These are phyloP conservation scores for Pseudognaphalium luteoalbum DNA, from an alignment of 129 eudicot species.

Conservation along the genomic window DNA sequence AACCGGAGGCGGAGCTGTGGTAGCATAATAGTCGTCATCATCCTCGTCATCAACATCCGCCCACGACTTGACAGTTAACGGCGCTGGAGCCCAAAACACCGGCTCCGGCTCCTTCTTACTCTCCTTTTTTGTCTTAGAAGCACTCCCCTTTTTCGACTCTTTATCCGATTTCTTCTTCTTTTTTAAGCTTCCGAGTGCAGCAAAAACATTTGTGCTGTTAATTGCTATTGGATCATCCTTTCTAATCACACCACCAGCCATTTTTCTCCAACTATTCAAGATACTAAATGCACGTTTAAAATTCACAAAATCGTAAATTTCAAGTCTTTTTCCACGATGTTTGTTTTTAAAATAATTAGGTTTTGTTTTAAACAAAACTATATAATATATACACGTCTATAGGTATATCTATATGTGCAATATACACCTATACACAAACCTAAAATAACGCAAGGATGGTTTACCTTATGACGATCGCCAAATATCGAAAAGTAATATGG, in stretches of 20 bases:
- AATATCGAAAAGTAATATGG: conserved; percentile 3
- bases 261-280: conserved; percentile 29
- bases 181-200: conserved; percentile 72
- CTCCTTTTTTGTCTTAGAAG: conserved; percentile 46
- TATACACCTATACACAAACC: background rate
- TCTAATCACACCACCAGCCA: conserved; percentile 84
- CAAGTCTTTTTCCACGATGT: background rate
- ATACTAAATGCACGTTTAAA: conserved; percentile 20
- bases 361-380: background rate
- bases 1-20: conserved; percentile 66
- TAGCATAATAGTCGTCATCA: conserved; percentile 85
- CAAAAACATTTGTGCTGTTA: conserved; percentile 79
- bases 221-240: conserved; percentile 65
- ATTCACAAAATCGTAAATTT: conserved; percentile 15
- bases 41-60: conserved; percentile 97
- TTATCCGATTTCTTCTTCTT: conserved; percentile 84
- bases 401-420: background rate
- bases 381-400: background rate
- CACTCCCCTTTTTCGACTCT: conserved; percentile 42
- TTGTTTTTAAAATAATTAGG: background rate
- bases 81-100: conserved; percentile 82
- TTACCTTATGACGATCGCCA: conserved; percentile 19
- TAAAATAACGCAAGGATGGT: too few species aligned
- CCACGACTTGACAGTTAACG: conserved; percentile 70
- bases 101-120: conserved; percentile 49